Evolutionary conservation across 148 eudicot species (phyloP), one percentile per base, ranked within the genome.

Genomic region (Persicaria tinctoria): DNA sequence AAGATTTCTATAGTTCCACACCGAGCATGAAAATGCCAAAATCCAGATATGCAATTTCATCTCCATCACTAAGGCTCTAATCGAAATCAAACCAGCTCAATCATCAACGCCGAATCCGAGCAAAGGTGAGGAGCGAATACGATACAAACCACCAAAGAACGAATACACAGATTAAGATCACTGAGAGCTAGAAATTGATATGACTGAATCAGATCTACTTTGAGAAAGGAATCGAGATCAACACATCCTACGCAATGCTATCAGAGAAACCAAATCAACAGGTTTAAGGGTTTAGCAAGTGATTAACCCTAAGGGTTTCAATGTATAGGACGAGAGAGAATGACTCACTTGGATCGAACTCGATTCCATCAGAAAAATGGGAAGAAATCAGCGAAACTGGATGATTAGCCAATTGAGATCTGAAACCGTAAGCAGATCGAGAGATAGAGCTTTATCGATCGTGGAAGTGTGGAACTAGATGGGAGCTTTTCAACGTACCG

Each of bases 291-390:
- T 66, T 46, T 3, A 27, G n/a, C 32, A 63, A 32, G 12, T 66
- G 46, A 66, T 38, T 11, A 66, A 14, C 70, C 48, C 70, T 44
- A 66, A 47, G 48, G 47, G 70, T 38, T 66, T 66, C 47, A 44
- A 66, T 44, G 16, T 4, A 44, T 46, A 44, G 4, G 17, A 41
- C 5, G n/a, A 66, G 48, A 13, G 8, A 66, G 70, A 41, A 12
- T 6, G 46, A 66, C 70, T 66, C 47, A 66, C 70, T 44, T 66
- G 70, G 18, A 66, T 66, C 46, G 70, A 44, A 16, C n/a, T 44
- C 48, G 70, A 13, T 38, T 66, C 70, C 70, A 66, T 66, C 8
- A 8, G 70, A 0, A 38, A 63, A 63, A 12, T 38, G 5, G 18
- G 70, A 66, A 13, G 70, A 41, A 66, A 66, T 66, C 48, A 44